These are phyloP conservation scores for Senna siamea DNA, from an alignment of 306 rosid species.

Conservation along the genomic window DNA sequence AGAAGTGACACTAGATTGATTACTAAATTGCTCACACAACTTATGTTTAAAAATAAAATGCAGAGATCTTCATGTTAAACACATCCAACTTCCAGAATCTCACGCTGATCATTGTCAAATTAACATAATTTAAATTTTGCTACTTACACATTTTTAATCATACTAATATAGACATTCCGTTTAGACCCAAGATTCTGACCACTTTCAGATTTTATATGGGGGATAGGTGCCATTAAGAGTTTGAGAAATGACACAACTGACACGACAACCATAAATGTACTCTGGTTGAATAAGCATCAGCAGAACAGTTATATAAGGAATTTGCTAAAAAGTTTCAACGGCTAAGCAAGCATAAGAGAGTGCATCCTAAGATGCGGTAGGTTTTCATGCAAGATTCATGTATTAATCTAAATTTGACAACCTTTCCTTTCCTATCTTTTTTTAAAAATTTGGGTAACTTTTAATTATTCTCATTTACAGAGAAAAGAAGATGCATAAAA, in stretches of 20 bases:
- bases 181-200: background rate
- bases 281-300: background rate
- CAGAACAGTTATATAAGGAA: background rate
- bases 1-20: background rate
- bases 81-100: too few relatives aligned
- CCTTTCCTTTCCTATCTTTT: background rate
- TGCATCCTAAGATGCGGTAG: background rate
- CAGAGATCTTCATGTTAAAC: background rate
- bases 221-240: background rate
- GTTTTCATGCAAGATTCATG: background rate
- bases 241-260: background rate
- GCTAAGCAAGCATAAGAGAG: background rate
- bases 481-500: background rate
- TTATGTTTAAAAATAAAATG: background rate
- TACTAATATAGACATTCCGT: too few relatives aligned
- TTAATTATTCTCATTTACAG: background rate
- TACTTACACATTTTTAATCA: too few relatives aligned
- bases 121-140: too few relatives aligned
- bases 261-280: background rate
- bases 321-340: background rate
- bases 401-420: background rate
- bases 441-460: background rate
- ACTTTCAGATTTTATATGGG: background rate
- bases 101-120: background rate
- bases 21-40: background rate